These are phyloP conservation scores for Tolypocladium guangdongense DNA, from an alignment of 2,329 filamentous ascomycete genomes.

Conservation along the genomic window DNA sequence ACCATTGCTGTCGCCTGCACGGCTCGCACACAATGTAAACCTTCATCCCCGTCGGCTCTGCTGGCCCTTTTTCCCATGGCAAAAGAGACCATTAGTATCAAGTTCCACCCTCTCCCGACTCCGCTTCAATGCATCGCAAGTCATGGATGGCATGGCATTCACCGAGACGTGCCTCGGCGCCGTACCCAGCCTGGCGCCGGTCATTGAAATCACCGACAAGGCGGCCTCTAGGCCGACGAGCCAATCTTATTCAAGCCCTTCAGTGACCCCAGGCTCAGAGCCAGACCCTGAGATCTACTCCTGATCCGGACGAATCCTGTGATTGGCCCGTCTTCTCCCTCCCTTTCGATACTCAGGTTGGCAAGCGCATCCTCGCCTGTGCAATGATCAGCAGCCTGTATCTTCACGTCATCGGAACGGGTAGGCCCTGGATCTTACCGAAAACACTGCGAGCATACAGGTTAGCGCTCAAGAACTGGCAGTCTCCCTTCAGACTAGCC, in stretches of 20 bases:
- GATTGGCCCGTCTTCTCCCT: constrained; percentile 87
- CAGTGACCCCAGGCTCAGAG: constrained; percentile 82
- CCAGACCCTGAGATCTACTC: constrained; percentile 90
- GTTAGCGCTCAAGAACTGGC: constrained; percentile 95
- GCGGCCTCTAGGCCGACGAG: constrained; percentile 10
- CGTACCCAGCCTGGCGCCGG: not conserved
- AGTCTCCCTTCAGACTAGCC: constrained; percentile 92
- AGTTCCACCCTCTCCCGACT: not conserved
- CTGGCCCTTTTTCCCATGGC: not conserved
- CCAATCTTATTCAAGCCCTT: constrained; percentile 86
- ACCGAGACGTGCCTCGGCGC: not conserved
- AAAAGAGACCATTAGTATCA: not conserved
- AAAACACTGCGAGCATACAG: constrained; percentile 95
- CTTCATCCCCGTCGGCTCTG: not conserved
- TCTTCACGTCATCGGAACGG: not conserved
- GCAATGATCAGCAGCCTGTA: constrained; percentile 11
- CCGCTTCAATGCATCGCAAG: not conserved
- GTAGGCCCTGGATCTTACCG: constrained; percentile 49
- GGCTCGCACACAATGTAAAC: not conserved
- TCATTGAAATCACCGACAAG: not conserved
- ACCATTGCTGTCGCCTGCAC: not conserved
- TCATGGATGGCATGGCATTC: not conserved
- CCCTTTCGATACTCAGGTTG: constrained; percentile 95
- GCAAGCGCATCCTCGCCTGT: constrained; percentile 94
- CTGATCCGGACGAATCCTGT: constrained; percentile 97